Conservation (phyloP, 2,329 filamentous ascomycete genomes). For the Phaeosphaeriaceae sp. region DNA sequence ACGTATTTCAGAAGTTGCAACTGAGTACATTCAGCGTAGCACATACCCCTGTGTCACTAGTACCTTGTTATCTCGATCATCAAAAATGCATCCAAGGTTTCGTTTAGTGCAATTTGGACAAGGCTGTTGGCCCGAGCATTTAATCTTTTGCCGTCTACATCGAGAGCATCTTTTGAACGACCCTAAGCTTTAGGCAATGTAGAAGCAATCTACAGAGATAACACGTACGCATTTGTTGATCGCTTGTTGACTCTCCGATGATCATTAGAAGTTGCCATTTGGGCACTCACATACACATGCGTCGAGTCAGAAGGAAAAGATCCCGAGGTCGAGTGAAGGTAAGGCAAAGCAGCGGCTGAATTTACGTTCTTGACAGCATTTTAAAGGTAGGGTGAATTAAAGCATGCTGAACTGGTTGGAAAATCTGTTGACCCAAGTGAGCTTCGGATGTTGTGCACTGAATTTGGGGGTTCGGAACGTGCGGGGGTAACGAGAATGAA, state of each 20-base stretch:
- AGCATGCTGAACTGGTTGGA: too few species aligned
- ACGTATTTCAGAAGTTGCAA: not conserved
- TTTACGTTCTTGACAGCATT: too few species aligned
- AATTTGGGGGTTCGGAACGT: too few species aligned
- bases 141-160: conserved; percentile 41
- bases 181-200: not conserved
- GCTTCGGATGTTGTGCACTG: too few species aligned
- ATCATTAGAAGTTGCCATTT: not conserved
- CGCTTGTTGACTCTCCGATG: conserved; percentile 2
- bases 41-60: conserved; percentile 35
- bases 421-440: too few species aligned
- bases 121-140: conserved; percentile 40
- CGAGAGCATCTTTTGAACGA: conserved; percentile 28
- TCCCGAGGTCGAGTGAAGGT: too few species aligned
- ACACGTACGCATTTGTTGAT: conserved; percentile 16
- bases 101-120: conserved; percentile 37
- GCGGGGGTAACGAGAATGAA: too few species aligned
- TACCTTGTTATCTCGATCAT: conserved; percentile 43
- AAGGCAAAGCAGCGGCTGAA: too few species aligned
- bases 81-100: conserved; percentile 34
- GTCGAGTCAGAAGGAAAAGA: too few species aligned
- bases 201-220: not conserved
- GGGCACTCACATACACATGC: too few species aligned
- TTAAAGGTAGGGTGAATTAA: too few species aligned
- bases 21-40: not conserved